phyloP scores from a whole-genome alignment of 495 filamentous ascomycete species.

The Aspergillus bertholletiae region DNA sequence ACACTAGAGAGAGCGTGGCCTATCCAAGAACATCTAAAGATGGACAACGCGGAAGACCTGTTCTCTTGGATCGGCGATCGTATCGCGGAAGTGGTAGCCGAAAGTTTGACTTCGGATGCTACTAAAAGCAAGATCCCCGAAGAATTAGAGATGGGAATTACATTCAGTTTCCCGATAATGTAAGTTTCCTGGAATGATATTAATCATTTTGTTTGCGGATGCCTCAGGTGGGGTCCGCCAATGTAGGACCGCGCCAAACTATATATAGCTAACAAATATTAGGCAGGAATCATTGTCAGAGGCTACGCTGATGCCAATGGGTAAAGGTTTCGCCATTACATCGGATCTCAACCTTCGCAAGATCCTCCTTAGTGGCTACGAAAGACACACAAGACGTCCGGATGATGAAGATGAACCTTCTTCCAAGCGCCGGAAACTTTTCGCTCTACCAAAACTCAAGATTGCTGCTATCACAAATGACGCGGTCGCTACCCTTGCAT shows the following conservation, averaged over 20 bases:
- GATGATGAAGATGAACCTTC: slow-evolving; percentile 45
- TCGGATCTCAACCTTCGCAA: slow-evolving; percentile 68
- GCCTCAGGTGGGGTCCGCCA: background rate
- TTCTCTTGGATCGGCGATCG: slow-evolving; percentile 78
- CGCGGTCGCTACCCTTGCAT: slow-evolving; percentile 73
- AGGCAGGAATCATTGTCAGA: slow-evolving; percentile 74
- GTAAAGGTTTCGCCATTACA: slow-evolving; percentile 79
- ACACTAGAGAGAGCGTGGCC: slow-evolving; percentile 71
- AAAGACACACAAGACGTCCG: slow-evolving; percentile 48
- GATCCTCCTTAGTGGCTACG: slow-evolving; percentile 66
- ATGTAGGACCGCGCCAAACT: background rate
- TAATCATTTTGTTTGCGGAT: background rate
- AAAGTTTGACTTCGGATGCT: slow-evolving; percentile 42
- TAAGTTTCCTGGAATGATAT: slow-evolving; percentile 31
- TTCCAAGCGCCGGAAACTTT: slow-evolving; percentile 41
- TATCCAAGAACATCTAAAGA: slow-evolving; percentile 75
- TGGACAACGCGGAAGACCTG: slow-evolving; percentile 67
- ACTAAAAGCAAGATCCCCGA: slow-evolving; percentile 43
- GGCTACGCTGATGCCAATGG: slow-evolving; percentile 81
- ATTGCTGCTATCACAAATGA: slow-evolving; percentile 82
- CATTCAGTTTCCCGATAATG: slow-evolving; percentile 86
- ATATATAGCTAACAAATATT: slow-evolving; percentile 12
- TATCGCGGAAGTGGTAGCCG: slow-evolving; percentile 68
- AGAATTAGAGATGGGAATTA: slow-evolving; percentile 72
- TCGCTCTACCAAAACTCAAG: slow-evolving; percentile 59